A percentile compares a stretch with the other conserved stretches of the same genome.
phyloP scores from a whole-genome alignment of 2,329 filamentous ascomycete species.

The Fusarium floridanum region DNA sequence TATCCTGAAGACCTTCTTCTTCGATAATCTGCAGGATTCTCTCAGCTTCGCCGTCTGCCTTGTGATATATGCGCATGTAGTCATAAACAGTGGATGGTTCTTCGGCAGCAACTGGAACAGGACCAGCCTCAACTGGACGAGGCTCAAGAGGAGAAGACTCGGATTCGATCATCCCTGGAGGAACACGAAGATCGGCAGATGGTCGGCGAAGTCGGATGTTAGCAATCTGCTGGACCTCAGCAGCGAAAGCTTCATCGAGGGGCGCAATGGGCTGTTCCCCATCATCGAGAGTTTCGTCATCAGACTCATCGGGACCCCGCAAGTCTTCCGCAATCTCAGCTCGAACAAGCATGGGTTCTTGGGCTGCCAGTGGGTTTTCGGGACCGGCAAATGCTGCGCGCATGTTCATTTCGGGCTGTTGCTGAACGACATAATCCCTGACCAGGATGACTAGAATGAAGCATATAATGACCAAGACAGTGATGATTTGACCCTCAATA shows the following conservation, averaged over 20 bases:
- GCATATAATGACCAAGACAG: constrained; percentile 87
- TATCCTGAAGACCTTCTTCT: constrained; percentile 69
- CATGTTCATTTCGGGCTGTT: constrained; percentile 93
- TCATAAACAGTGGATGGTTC: constrained; percentile 48
- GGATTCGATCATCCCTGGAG: constrained; percentile 20
- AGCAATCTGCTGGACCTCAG: constrained; percentile 20
- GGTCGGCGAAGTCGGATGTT: constrained; percentile 28
- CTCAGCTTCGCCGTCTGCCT: constrained; percentile 70
- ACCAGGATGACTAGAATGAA: constrained; percentile 99
- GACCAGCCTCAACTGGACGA: constrained; percentile 3
- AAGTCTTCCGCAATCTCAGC: constrained; percentile 40
- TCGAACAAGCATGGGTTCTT: constrained; percentile 43
- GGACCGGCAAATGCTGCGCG: constrained; percentile 71
- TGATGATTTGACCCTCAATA: constrained; percentile 94
- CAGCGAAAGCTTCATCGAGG: constrained; percentile 25
- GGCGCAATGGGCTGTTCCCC: constrained; percentile 30
- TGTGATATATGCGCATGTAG: constrained; percentile 68
- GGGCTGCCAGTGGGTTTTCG: constrained; percentile 47
- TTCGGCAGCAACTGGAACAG: constrained; percentile 8
- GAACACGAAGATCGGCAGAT: constrained; percentile 26
- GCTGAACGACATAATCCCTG: constrained; percentile 97
- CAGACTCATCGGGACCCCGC: constrained; percentile 44
- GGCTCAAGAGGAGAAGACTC: constrained; percentile 13
- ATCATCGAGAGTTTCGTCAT: constrained; percentile 51
- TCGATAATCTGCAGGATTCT: constrained; percentile 72